Base-by-base conservation (phyloP, 352 stramenopile genomes). In the Aphanomyces euteiches region DNA sequence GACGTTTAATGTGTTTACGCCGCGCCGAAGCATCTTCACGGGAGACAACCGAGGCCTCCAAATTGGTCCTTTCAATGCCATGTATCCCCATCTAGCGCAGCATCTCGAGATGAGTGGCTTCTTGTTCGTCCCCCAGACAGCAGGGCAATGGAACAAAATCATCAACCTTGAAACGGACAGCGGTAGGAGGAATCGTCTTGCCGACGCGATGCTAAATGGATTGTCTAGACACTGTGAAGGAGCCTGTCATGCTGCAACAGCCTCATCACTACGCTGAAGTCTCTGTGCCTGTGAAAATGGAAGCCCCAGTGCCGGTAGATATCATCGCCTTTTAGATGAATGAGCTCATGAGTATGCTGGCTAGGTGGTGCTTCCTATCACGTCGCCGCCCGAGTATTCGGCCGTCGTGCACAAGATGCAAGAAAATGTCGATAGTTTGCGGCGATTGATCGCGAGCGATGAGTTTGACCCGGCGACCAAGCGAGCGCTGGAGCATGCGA, bases 11-110 rank as follows among this genome's bases (percentile, higher is more conserved):
- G 76, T 96, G 28, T 98, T 98, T 77, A 97, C 95, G 7, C 83
- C 95, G 8, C 88, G 79, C 47, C 90, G 90, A 19, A 78, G 96
- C 47, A 88, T 99, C 72, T 83, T 98, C 57, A 94, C 92, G 10
- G 96, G 96, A 36, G 96, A 99, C 76, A 98, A 98, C 79, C 84
- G 97, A 2, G 92, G 85, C 34, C 96, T 97, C 68, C 84, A 96
- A 67, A 88, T 99, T 58, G 96, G 93, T 15, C 96, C 96, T 2
- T 98, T 98, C 88, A 98, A 98, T 76, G 91, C 91, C 57, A 97
- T 95, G 76, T 98, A 98, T 76, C 83, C 94, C 4, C 84, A 86
- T 8, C 82, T 98, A 19, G 83, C 80, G 43, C 85, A 96, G 53
- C 84, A 96, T 66, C 64, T 96, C 56, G 67, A 69, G 2, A 75